These are phyloP conservation scores for Pelargonium nanum DNA, from an alignment of 345 rosid species.

Conservation along the genomic window DNA sequence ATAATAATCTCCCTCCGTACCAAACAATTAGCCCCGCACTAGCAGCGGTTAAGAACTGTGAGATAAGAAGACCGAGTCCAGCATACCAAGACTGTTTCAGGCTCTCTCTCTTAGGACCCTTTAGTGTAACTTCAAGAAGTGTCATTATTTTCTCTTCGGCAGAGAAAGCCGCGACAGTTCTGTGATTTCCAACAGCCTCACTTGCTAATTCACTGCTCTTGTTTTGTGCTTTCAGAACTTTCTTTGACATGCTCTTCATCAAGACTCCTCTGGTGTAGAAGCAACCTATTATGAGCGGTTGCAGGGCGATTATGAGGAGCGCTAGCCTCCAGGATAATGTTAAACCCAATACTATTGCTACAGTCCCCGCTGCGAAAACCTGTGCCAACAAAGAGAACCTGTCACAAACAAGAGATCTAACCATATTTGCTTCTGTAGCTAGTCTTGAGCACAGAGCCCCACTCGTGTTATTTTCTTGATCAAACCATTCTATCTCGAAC, in stretches of 20 bases:
- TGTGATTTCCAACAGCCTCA: conserved; percentile 27
- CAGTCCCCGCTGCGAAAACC: conserved; percentile 10
- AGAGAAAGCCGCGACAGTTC: conserved; percentile 23
- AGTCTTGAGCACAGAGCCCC: conserved; percentile 25
- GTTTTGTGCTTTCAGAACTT: conserved; percentile 21
- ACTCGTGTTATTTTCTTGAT: conserved; percentile 25
- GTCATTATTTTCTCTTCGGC: conserved; percentile 19
- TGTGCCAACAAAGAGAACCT: conserved; percentile 24
- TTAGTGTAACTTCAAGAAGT: conserved; percentile 12
- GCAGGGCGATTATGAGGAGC: conserved; percentile 19
- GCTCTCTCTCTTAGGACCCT: conserved; percentile 18
- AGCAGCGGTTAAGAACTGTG: conserved; percentile 17
- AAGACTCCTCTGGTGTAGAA: conserved; percentile 14
- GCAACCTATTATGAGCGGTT: conserved; percentile 20
- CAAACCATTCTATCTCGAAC: conserved; percentile 31
- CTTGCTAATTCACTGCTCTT: conserved; percentile 22
- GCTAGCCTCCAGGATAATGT: conserved; percentile 19
- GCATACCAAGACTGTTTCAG: conserved; percentile 21
- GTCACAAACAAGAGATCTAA: conserved; percentile 18
- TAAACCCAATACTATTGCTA: conserved; percentile 17
- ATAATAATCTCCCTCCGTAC: conserved; percentile 28
- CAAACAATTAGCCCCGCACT: conserved; percentile 16
- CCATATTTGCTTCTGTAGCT: conserved; percentile 22
- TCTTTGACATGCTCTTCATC: conserved; percentile 24
- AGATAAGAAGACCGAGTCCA: conserved; percentile 19